Conservation (phyloP, 2,329 filamentous ascomycete genomes). For the Zasmidium cellare region DNA sequence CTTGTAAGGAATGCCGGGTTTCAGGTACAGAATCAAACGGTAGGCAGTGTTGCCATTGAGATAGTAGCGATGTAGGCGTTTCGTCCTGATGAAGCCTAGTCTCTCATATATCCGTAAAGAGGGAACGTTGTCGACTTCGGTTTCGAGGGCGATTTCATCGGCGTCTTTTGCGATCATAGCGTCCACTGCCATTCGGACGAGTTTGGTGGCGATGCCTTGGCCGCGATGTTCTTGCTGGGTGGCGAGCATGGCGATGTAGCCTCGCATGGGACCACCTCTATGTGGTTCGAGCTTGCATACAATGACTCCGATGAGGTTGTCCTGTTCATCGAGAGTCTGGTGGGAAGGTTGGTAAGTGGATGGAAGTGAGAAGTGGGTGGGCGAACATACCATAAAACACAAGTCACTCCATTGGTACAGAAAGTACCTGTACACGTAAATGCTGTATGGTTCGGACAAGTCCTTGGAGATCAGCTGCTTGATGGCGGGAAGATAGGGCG, state of each 20-base stretch:
- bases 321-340: conserved; percentile 56
- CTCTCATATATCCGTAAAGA: conserved; percentile 92
- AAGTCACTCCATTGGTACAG: conserved; percentile 96
- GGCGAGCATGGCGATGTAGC: conserved; percentile 99
- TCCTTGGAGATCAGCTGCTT: conserved; percentile 92
- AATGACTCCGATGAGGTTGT: conserved; percentile 80
- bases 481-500: conserved; percentile 77
- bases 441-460: conserved; percentile 96
- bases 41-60: conserved; percentile 95
- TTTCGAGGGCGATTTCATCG: conserved; percentile 82
- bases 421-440: conserved; percentile 98
- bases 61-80: conserved; percentile 92
- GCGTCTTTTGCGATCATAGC: conserved; percentile 82
- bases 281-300: conserved; percentile 94
- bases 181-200: conserved; percentile 89
- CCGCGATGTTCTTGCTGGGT: conserved; percentile 78
- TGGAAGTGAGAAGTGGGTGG: neutral
- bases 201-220: conserved; percentile 77
- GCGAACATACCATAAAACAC: conserved; percentile 77
- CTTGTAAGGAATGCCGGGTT: conserved; percentile 54
- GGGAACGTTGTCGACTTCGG: conserved; percentile 86
- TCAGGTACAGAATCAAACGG: conserved; percentile 78
- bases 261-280: conserved; percentile 79
- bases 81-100: conserved; percentile 86
- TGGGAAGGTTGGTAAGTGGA: neutral